Conservation (phyloP, 2,329 filamentous ascomycete species). For the Aspergillus sergii region DNA sequence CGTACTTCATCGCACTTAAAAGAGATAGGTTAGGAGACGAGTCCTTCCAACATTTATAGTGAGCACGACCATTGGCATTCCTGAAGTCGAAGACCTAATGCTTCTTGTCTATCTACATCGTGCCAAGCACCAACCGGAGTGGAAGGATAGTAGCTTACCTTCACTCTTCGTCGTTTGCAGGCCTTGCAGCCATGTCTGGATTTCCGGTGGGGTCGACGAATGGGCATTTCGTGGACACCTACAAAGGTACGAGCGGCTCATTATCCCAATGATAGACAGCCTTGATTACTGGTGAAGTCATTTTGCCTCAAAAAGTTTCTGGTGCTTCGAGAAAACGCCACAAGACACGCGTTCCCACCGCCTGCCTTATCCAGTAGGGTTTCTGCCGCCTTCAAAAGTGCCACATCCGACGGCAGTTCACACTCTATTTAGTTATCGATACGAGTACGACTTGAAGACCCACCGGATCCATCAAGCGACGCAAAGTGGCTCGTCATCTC, state of each 20-base stretch:
- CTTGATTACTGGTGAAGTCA: not conserved
- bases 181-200: conserved; percentile 27
- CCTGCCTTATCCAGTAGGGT: fast-evolving
- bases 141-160: conserved; percentile 14
- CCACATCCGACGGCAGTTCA: not conserved
- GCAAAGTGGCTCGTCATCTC: not conserved
- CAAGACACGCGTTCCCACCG: not conserved
- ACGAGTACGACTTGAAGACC: not conserved
- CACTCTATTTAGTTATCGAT: not conserved
- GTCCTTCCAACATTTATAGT: not conserved
- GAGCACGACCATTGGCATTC: not conserved
- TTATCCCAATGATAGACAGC: not conserved
- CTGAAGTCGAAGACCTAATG: not conserved
- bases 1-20: conserved; percentile 25
- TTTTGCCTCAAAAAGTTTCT: not conserved
- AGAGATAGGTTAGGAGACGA: not conserved
- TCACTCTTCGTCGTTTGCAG: conserved; percentile 28
- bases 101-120: not conserved
- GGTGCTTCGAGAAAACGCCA: not conserved
- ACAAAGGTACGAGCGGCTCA: not conserved
- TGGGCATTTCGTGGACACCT: not conserved
- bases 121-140: not conserved
- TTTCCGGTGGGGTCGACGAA: conserved; percentile 18
- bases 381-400: not conserved
- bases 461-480: not conserved